phyloP scores from a whole-genome alignment of 306 rosid genomes.

The Rosa rugosa region DNA sequence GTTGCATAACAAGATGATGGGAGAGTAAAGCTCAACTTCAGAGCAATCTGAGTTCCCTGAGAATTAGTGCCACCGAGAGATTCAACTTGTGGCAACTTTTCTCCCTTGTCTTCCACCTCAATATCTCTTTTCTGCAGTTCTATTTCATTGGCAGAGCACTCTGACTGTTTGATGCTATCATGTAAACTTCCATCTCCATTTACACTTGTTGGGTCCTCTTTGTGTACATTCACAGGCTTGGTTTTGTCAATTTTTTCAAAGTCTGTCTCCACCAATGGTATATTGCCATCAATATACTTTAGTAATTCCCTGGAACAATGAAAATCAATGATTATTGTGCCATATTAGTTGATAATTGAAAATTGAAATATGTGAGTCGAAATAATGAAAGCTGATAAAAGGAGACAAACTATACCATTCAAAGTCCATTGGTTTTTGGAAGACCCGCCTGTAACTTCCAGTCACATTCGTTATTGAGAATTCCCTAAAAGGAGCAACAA shows the following conservation, averaged over 20 bases:
- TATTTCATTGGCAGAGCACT: slow-evolving; percentile 33
- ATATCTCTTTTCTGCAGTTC: slow-evolving; percentile 31
- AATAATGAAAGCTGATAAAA: background rate
- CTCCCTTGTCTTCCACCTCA: slow-evolving; percentile 32
- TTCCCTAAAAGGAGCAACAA: slow-evolving; percentile 52
- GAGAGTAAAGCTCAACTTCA: slow-evolving; percentile 81
- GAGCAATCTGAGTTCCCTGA: slow-evolving; percentile 68
- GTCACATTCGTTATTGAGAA: slow-evolving; percentile 85
- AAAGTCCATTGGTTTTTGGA: slow-evolving; percentile 74
- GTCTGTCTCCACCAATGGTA: slow-evolving; percentile 80
- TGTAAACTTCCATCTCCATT: slow-evolving; percentile 29
- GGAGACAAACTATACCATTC: slow-evolving; percentile 54
- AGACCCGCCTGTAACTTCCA: slow-evolving; percentile 86
- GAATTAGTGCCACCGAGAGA: slow-evolving; percentile 33
- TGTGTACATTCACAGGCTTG: slow-evolving; percentile 27
- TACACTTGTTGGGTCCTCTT: slow-evolving; percentile 33
- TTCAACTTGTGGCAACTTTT: slow-evolving; percentile 33
- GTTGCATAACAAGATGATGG: slow-evolving; percentile 96
- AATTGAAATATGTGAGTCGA: background rate
- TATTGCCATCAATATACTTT: slow-evolving; percentile 55
- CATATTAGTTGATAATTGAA: slow-evolving; percentile 10
- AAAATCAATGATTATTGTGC: background rate
- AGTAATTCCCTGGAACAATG: slow-evolving; percentile 69
- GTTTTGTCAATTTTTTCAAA: slow-evolving; percentile 59
- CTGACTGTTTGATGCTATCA: slow-evolving; percentile 37